Base-by-base conservation (phyloP, 2,329 filamentous ascomycete genomes). In the Monilinia fructicola region DNA sequence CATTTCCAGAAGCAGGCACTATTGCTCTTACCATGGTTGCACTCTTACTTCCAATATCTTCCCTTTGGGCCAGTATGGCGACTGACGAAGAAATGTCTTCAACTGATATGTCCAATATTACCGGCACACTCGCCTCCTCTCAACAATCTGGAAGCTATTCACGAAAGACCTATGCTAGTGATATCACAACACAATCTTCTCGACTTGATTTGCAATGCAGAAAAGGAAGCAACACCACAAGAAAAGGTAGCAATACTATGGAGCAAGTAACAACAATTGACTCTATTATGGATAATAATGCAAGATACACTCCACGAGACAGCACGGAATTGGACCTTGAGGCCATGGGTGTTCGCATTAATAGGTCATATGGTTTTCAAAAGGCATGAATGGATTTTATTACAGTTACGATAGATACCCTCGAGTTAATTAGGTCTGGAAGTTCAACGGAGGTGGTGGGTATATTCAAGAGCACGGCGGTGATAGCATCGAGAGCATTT, bases 21-120 rank as follows among this genome's bases (percentile, higher is more conserved):
- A 79, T 85, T 67, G 79, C 85, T 64, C 77, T 87, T 11, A 87
- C 86, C 21, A 76, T 86, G 26, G 83, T 88, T 46, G 84, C 83
- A 67, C 81, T 90, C 68, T 86, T 86, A 69, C 82, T 90, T 21
- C 88, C 88, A 1, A 80, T 90, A 14, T 88, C 87, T 18, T 84
- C 86, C 23, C 82, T 90, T 70, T 90, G 88, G 88, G 88, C 88
- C 18, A 65, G 71, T n/a, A 72, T 73, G 70, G 65, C 68, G 35
- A 72, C 68, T 26, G 70, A 72, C 26, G 67, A 69, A 53, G 67
- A 69, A 31, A 62, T 42, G 23, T 68, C 70, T 7, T 54, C 68
- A 21, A 69, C 73, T 63, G 66, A 72, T 42, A 52, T 74, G 54
- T 69, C 70, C 14, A 56, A 60, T 10, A 55, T 68, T 18, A 16